Base-by-base conservation (phyloP, 1,284 basidiomycete genomes). In the Puccinia hordei region DNA sequence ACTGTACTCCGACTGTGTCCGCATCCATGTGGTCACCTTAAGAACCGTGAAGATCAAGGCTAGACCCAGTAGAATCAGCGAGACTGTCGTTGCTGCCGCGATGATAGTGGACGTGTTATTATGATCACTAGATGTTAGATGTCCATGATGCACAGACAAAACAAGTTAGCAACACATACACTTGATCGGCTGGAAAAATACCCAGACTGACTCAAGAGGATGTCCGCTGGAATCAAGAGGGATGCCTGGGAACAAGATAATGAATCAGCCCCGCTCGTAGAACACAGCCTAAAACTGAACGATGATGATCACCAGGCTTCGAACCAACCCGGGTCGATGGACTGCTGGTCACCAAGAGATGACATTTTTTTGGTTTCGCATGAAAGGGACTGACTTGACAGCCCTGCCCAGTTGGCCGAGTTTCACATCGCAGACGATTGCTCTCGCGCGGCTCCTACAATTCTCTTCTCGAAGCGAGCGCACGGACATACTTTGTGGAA, bases 91-190 rank as follows among this genome's bases (percentile, higher is more conserved):
- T 1, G 68, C 68, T 15, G 68, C 68, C 30, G 44, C 30, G 44
- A 71, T 71, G 30, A 71, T 71, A 17, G 68, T 71, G 19, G 68
- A 71, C 3, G 68, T 51, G 49, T 46, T 53, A 53, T 71, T 71
- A 53, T 71, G 68, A 33, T 71, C 46, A 51, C 68, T 71, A 30
- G 44, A 27, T n/a, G 41, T 41, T 30, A 19, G 46, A 49, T 49
- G 17, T 49, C 17, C 2, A 49, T 13, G 17, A 49, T 49, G 17
- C 15, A 49, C 46, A 49, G 8, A 15, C n/a, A 19, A 49, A 2
- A 41, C 46, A 49, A 9, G 15, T 49, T 19, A 49, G 46, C 17
- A 17, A 49, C 15, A 59, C 5, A 10, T 6, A 66, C n/a, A 46
- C 5, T 6, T 65, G 61, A 65, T 46, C 13, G 41, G 22, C 2